phyloP scores from a whole-genome alignment of 805 yeast species.

The Metschnikowia dekortorum region DNA sequence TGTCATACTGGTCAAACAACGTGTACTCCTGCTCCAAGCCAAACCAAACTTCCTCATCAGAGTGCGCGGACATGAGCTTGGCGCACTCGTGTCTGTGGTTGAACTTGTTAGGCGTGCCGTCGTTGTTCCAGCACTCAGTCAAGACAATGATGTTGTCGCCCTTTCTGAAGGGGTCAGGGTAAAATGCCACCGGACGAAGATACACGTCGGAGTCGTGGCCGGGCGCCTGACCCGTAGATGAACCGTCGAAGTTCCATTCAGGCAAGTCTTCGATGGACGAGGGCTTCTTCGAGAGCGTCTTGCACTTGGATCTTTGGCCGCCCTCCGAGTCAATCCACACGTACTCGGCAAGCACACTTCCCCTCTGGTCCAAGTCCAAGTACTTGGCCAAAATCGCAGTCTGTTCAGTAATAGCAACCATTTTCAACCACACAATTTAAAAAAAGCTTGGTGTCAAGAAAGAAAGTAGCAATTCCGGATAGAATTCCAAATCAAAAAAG shows the following conservation, averaged over 20 bases:
- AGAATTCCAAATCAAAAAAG: neutral
- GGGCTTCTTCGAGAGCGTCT: slow-evolving; percentile 70
- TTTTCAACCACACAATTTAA: slow-evolving; percentile 1
- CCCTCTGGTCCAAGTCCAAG: slow-evolving; percentile 77
- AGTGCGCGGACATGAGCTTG: slow-evolving; percentile 90
- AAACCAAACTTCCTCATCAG: slow-evolving; percentile 84
- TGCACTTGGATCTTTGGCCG: slow-evolving; percentile 88
- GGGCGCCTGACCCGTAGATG: slow-evolving; percentile 97
- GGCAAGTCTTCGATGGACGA: slow-evolving; percentile 80
- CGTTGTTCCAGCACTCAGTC: slow-evolving; percentile 96
- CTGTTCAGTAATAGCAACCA: slow-evolving; percentile 53
- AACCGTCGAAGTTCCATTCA: slow-evolving; percentile 99
- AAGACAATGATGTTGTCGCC: slow-evolving; percentile 95
- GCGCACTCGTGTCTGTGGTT: slow-evolving; percentile 98
- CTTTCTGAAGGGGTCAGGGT: slow-evolving; percentile 96
- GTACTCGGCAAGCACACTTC: slow-evolving; percentile 89
- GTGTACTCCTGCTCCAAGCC: slow-evolving; percentile 99
- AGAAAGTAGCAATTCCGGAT: neutral
- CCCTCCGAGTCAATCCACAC: slow-evolving; percentile 97
- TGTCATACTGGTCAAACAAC: slow-evolving; percentile 82
- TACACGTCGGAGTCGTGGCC: slow-evolving; percentile 95
- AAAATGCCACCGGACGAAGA: slow-evolving; percentile 91
- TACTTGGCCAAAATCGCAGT: slow-evolving; percentile 82
- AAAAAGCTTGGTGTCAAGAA: neutral
- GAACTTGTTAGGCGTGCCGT: slow-evolving; percentile 97